Base-by-base conservation (phyloP, 2,329 filamentous ascomycete genomes). In the Exophiala alcalophila region DNA sequence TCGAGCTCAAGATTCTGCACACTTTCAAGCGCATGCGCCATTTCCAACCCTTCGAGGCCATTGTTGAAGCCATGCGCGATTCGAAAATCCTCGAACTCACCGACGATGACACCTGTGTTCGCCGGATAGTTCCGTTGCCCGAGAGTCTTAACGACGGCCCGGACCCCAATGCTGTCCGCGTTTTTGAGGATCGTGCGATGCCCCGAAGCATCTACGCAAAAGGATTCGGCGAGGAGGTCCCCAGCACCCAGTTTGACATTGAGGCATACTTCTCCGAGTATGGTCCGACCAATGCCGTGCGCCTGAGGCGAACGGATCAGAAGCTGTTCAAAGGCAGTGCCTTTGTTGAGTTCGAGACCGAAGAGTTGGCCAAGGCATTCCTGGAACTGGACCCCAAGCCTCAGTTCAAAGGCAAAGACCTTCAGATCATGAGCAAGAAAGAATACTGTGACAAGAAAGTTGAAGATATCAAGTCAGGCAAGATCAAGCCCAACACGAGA, bases 1-100 rank as follows among this genome's bases (percentile, higher is more conserved):
- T 98, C 25, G 72, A 82, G 15, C 73, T 98, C 55, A 81, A 82
- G 59, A 77, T 82, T 49, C 80, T 98, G 54, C 80, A 83, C 73
- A 81, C 72, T 37, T 98, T 98, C 77, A 91, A 90, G 71, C 89
- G 94, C 65, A 98, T 98, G 94, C 84, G 81, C 55, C 85, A 83
- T 59, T 98, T 97, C 78, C 82, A 92, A 69, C 87, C 88, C 28
- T 90, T 89, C 71, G 81, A 78, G 42, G 83, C 85, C 43, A 78
- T 98, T 29, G 82, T 96, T 48, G 80, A 81, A 39, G 91, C 92
- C 24, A 78, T 97, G 38, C 85, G 84, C 65, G 78, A 85, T 15
- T 92, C 86, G 69, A 74, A 76, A 20, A 68, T 81, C 47, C 74
- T 98, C 35, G 78, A 85, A 5, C 67, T 97, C 40, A 75, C 78